Base-by-base conservation (phyloP, 1,284 basidiomycete genomes). In the Trichosporon sp. region DNA sequence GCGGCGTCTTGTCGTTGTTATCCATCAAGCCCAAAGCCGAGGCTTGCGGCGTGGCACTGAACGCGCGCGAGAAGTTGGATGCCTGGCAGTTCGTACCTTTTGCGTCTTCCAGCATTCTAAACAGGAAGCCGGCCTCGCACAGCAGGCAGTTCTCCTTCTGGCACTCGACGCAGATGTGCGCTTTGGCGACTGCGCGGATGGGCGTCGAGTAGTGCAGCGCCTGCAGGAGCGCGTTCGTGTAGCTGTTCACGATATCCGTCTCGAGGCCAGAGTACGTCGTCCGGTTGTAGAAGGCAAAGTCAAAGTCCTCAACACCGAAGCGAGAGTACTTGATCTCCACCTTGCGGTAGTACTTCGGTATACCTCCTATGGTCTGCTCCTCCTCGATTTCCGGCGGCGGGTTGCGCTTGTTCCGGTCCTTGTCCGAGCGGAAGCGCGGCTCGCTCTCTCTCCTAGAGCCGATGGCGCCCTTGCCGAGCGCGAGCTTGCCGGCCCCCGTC, bases 241-340 rank as follows among this genome's bases (percentile, higher is more conserved):
- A 99, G 19, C 94, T 98, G 78, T 98, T 96, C 60, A 91, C 84
- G 66, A 99, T 98, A 76, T 99, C 93, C 1, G 95, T 97, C 80
- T 99, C 96, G 58, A 99, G 84, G 4, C 96, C 96, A 64, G 91
- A 94, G 75, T 87, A 94, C 27, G 85, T 78, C 0, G 96, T 98
- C 74, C 87, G 88, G 79, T 96, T 96, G 81, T 93, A 96, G 76
- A 92, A 96, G 1, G 92, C 95, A 75, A 99, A 99, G 78, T 99
- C 96, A 74, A 99, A 99, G 80, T 99, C 95, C 77, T 81, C 95
- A 27, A 98, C 91, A n/a, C 95, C 95, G 71, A 99, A 99, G 73
- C 93, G 93, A 56, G 92, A 95, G 78, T 99, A 99, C 80, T 96
- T 93, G 74, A 99, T 99, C 79, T 96, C 93, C 44, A 97, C 93